phyloP scores from a whole-genome alignment of 768 basidiomycete genomes.

The Lyophyllum decastes region DNA sequence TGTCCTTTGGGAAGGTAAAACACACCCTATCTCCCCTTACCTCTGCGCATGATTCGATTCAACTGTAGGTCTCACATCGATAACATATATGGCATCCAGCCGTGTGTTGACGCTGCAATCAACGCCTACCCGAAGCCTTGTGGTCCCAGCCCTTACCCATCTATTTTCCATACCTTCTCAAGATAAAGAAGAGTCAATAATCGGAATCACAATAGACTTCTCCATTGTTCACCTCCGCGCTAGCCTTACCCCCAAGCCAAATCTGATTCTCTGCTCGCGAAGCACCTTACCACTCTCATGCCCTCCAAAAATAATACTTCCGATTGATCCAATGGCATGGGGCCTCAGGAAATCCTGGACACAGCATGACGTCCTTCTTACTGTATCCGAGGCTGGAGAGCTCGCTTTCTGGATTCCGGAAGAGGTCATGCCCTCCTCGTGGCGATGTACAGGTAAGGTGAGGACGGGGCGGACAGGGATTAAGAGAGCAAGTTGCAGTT shows the following conservation, averaged over 20 bases:
- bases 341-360: slow-evolving; percentile 45
- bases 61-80: slow-evolving; percentile 50
- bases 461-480: slow-evolving; percentile 69
- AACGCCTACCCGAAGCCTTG: slow-evolving; percentile 38
- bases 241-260: slow-evolving; percentile 29
- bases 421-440: slow-evolving; percentile 35
- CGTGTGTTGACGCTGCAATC: slow-evolving; percentile 56
- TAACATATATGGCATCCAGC: slow-evolving; percentile 55
- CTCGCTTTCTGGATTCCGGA: slow-evolving; percentile 87
- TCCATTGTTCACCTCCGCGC: slow-evolving; percentile 60
- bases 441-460: slow-evolving; percentile 75
- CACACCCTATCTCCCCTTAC: not conserved
- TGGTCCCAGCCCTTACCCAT: slow-evolving; percentile 53
- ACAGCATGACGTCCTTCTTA: slow-evolving; percentile 75
- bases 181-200: slow-evolving; percentile 52
- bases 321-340: slow-evolving; percentile 92
- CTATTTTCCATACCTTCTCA: slow-evolving; percentile 69
- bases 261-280: slow-evolving; percentile 48
- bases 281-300: slow-evolving; percentile 52
- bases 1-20: slow-evolving; percentile 66
- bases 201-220: slow-evolving; percentile 66
- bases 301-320: slow-evolving; percentile 58
- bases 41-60: slow-evolving; percentile 7
- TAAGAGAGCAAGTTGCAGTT: slow-evolving; percentile 80
- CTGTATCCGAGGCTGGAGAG: slow-evolving; percentile 74